Conservation (phyloP, 2,329 filamentous ascomycete genomes). For the Shiraia bambusicola region DNA sequence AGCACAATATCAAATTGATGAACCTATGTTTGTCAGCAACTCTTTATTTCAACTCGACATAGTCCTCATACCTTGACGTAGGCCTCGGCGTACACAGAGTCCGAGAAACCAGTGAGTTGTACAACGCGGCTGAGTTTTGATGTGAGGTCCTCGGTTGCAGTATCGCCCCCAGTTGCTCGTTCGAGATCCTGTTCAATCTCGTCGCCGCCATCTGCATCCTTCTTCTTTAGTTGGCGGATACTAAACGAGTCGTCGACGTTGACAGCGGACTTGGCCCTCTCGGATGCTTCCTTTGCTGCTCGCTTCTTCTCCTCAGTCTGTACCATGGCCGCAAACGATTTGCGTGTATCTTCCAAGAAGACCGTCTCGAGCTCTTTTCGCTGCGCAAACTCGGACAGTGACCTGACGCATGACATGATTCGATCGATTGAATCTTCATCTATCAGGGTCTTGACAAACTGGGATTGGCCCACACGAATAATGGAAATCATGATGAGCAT, state of each 20-base stretch:
- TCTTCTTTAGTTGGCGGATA: constrained; percentile 91
- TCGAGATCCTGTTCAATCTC: constrained; percentile 88
- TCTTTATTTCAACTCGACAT: too few species aligned
- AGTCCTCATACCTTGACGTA: constrained; percentile 74
- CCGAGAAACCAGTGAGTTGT: constrained; percentile 96
- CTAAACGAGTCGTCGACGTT: constrained; percentile 94
- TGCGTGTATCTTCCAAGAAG: constrained; percentile 91
- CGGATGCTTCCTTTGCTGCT: constrained; percentile 86
- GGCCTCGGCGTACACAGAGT: constrained; percentile 97
- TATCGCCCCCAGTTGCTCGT: constrained; percentile 89
- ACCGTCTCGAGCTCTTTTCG: constrained; percentile 89
- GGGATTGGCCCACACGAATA: constrained; percentile 95
- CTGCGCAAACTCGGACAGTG: constrained; percentile 83
- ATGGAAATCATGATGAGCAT: constrained; percentile 99
- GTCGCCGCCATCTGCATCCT: constrained; percentile 75
- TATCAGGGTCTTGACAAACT: constrained; percentile 95
- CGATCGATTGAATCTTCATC: constrained; percentile 98
- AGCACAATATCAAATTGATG: constrained; percentile 98
- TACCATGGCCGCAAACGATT: constrained; percentile 96
- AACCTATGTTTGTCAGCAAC: constrained; percentile 46
- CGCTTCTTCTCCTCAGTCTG: constrained; percentile 97
- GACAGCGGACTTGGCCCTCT: constrained; percentile 90
- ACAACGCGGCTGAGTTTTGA: constrained; percentile 96
- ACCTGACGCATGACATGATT: constrained; percentile 96
- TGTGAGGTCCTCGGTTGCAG: constrained; percentile 77